Evolutionary conservation across 148 eudicot genomes (phyloP).

Genomic region (Talinum fruticosum): DNA sequence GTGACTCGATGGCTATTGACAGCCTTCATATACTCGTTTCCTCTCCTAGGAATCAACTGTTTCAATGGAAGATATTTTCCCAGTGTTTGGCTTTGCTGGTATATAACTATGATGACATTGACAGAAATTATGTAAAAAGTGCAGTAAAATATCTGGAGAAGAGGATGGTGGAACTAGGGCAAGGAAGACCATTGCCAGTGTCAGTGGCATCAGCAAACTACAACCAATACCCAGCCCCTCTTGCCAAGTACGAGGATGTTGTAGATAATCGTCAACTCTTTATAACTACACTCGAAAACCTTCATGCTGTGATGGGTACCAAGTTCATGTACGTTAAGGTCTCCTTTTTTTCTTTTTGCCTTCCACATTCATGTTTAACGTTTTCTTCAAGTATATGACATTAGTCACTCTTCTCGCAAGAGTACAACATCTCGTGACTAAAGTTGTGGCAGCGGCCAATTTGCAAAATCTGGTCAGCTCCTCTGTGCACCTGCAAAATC

Average conservation of each 20-base stretch:
- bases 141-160: not conserved
- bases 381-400: no score
- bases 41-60: not conserved
- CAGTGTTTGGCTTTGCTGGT: not conserved
- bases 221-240: conserved; percentile 56
- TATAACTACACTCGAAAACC: conserved; percentile 66
- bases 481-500: not conserved
- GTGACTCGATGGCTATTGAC: not conserved
- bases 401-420: not conserved
- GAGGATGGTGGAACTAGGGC: conserved; percentile 36
- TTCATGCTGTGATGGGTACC: conserved; percentile 78
- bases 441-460: not conserved
- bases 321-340: conserved; percentile 76
- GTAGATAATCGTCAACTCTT: conserved; percentile 52
- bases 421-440: not conserved
- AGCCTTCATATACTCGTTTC: no score
- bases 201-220: conserved; percentile 26
- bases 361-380: no score
- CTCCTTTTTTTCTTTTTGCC: not conserved
- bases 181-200: conserved; percentile 21
- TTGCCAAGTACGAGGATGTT: conserved; percentile 72
- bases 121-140: not conserved
- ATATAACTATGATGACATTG: not conserved
- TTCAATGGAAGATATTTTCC: not conserved
- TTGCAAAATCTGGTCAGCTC: not conserved